phyloP scores from a whole-genome alignment of 2,329 filamentous ascomycete species.

The Talaromyces islandicus region DNA sequence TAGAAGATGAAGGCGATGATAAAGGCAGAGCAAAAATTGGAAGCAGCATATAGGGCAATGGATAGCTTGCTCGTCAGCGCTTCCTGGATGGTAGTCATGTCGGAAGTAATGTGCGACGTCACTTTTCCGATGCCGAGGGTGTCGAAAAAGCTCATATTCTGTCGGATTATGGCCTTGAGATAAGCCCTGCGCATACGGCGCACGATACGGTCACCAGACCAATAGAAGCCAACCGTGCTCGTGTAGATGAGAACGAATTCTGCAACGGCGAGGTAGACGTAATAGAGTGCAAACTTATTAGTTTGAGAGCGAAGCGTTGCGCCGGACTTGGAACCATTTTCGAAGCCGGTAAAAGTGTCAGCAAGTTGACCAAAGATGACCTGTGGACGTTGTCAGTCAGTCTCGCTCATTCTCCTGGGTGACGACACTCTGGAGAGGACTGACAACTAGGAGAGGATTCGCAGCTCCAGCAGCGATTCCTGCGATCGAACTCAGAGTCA shows the following conservation, averaged over 20 bases:
- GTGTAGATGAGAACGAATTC: slow-evolving; percentile 54
- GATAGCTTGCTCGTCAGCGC: slow-evolving; percentile 15
- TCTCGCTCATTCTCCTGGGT: background rate
- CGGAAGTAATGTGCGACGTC: slow-evolving; percentile 40
- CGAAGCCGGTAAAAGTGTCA: slow-evolving; percentile 62
- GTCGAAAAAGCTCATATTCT: slow-evolving; percentile 47
- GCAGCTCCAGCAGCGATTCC: slow-evolving; percentile 70
- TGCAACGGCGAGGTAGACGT: slow-evolving; percentile 54
- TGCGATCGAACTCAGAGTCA: slow-evolving; percentile 55
- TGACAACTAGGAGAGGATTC: slow-evolving; percentile 70
- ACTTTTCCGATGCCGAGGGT: slow-evolving; percentile 6
- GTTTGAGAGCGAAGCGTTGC: background rate
- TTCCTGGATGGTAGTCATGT: slow-evolving; percentile 43
- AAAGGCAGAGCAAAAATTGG: slow-evolving; percentile 40
- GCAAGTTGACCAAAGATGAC: slow-evolving; percentile 70
- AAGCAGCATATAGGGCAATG: slow-evolving; percentile 4
- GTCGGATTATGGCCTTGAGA: slow-evolving; percentile 47
- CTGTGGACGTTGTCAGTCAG: slow-evolving; percentile 17
- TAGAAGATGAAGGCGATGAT: slow-evolving; percentile 44
- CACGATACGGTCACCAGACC: slow-evolving; percentile 52
- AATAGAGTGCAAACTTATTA: background rate
- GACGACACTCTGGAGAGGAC: slow-evolving; percentile 9
- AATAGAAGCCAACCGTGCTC: slow-evolving; percentile 52
- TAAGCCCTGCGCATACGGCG: slow-evolving; percentile 53
- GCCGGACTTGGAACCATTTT: slow-evolving; percentile 34